Base-by-base conservation (phyloP, 2,329 filamentous ascomycete species). In the Elsinoe batatas region DNA sequence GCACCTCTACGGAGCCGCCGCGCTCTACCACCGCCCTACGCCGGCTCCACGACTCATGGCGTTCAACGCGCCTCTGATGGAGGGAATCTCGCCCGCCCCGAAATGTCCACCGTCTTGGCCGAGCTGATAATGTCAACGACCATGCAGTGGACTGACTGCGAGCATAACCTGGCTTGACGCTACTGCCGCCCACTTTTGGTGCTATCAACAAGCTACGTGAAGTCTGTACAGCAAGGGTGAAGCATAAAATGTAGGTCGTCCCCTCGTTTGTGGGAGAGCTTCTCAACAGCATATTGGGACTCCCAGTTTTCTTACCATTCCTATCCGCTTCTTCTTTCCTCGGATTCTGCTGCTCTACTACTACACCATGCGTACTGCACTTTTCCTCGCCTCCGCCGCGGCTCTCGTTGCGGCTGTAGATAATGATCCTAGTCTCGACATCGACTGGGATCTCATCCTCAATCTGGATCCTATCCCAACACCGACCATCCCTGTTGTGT, bases 401-500 rank as follows among this genome's bases (percentile, higher is more conserved):
- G 47, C 47, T 7, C 33, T 51, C 15, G 47, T 35, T 3, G 13
- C 47, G 17, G 47, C 47, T 11, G 32, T 51, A 18, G 47, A 51
- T 18, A 32, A 35, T 20, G 47, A 51, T 15, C 33, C 47, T 11
- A 38, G 20, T 43, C 51, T 44, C 18, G 51, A 54, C n/a, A 54
- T 54, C 36, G 51, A 54, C 20, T 54, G 51, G 51, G 51, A 54
- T 54, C 51, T 54, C 20, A 26, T 54, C 26, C 51, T 42, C 10
- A 42, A 35, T 37, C 32, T 54, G 51, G 38, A 42, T 7, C 51
- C 51, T 22, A n/a, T 54, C 7, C 37, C 51, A 22, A 15, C 35
- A 6, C 36, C 38, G 15, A 15, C 6, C 8, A 54, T 54, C 13
- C 38, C 51, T 2, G 51, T 54, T 37, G 51, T 44, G 32, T 42